These are phyloP conservation scores for Polyplosphaeria fusca DNA, from an alignment of 495 filamentous ascomycete genomes.

Conservation along the genomic window DNA sequence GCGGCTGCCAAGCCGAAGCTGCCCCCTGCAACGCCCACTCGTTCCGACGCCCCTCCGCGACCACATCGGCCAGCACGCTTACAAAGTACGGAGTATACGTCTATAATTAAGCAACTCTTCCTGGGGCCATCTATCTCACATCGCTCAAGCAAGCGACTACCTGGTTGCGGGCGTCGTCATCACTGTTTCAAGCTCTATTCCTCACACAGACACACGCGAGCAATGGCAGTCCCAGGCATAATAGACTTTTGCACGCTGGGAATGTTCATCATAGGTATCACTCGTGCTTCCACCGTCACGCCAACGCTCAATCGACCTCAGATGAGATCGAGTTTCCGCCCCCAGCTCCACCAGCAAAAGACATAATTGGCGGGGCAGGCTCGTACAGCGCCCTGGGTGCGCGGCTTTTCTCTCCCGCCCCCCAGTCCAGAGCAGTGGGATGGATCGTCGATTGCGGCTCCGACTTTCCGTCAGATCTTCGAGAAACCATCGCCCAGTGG, in stretches of 20 bases:
- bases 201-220: no score
- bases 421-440: conserved; percentile 57
- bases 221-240: no score
- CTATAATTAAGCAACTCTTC: no score
- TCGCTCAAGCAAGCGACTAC: no score
- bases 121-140: no score
- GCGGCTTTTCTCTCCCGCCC: conserved; percentile 71
- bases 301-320: conserved; percentile 40
- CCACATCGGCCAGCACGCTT: no score
- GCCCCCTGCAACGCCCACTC: conserved; percentile 9
- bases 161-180: no score
- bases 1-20: conserved; percentile 3
- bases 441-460: conserved; percentile 89
- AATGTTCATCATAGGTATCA: conserved; percentile 91
- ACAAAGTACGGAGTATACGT: no score
- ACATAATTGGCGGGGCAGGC: conserved; percentile 83
- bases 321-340: conserved; percentile 85
- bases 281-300: conserved; percentile 2
- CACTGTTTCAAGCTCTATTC: no score
- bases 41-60: no score
- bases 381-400: conserved; percentile 84
- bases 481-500: conserved; percentile 64
- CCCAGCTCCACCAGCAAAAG: conserved; percentile 57
- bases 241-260: conserved; percentile 75
- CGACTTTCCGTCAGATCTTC: conserved; percentile 73